A percentile compares a stretch with the other conserved stretches of the same genome.
Conservation (phyloP, 768 basidiomycete genomes). For the Suillus tomentosus region DNA sequence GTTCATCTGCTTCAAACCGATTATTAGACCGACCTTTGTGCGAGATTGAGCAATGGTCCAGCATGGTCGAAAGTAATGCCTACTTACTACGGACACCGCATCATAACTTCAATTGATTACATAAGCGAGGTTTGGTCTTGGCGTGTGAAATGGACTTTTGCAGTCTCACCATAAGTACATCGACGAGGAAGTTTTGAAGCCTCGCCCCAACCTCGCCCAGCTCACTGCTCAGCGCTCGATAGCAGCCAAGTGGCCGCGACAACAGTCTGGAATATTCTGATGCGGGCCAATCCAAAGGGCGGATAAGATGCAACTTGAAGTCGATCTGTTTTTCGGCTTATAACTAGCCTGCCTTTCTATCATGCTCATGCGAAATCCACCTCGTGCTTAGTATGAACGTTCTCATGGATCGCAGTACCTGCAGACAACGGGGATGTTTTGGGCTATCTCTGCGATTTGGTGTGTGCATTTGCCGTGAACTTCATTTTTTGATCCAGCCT, state of each 20-base stretch:
- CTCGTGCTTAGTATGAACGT: neutral
- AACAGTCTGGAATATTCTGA: neutral
- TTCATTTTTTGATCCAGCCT: neutral
- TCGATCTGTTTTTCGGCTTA: neutral
- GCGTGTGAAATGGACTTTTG: neutral
- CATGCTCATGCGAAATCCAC: neutral
- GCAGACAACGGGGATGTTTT: neutral
- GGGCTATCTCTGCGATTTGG: neutral
- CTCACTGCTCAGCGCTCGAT: neutral
- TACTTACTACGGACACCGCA: neutral
- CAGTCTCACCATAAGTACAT: neutral
- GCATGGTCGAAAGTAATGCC: conserved; percentile 49
- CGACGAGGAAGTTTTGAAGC: neutral
- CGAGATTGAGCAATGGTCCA: conserved; percentile 95
- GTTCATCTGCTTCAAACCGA: neutral
- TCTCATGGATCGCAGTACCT: neutral
- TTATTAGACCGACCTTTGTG: conserved; percentile 66
- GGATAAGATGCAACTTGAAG: neutral
- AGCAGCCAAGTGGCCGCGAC: neutral
- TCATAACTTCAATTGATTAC: neutral
- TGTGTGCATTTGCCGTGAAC: neutral
- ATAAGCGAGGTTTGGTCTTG: neutral
- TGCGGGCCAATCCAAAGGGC: neutral
- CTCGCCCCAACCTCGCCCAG: neutral
- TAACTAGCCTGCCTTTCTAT: neutral